Evolutionary conservation across 2,329 filamentous ascomycete genomes (phyloP).

Genomic region (Penicillium freii): DNA sequence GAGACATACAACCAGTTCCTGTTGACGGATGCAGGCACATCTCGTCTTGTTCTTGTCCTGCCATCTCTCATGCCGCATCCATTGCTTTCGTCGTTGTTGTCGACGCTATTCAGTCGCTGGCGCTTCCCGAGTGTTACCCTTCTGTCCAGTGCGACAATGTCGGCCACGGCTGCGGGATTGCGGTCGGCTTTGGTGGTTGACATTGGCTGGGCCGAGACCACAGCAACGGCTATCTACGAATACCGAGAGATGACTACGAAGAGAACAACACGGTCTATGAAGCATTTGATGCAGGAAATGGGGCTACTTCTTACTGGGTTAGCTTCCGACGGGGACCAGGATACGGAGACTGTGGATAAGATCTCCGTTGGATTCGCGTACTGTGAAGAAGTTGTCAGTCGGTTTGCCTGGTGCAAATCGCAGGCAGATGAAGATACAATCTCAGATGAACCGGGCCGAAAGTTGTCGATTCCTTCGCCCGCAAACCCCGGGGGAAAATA

Average conservation of each 20-base stretch:
- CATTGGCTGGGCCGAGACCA: slow-evolving; percentile 88
- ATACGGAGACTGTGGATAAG: slow-evolving; percentile 35
- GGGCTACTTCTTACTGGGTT: slow-evolving; percentile 45
- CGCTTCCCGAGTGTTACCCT: slow-evolving; percentile 78
- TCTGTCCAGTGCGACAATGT: slow-evolving; percentile 72
- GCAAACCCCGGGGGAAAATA: slow-evolving; percentile 42
- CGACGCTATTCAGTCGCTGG: slow-evolving; percentile 76
- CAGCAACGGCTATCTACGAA: slow-evolving; percentile 83
- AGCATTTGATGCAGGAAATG: slow-evolving; percentile 66
- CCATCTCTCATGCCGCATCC: slow-evolving; percentile 76
- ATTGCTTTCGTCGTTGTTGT: slow-evolving; percentile 70
- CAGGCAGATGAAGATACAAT: slow-evolving; percentile 7
- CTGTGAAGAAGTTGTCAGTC: slow-evolving; percentile 73
- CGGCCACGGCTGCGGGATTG: slow-evolving; percentile 73
- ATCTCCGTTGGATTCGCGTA: slow-evolving; percentile 67
- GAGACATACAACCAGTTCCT: slow-evolving; percentile 78
- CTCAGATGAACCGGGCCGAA: slow-evolving; percentile 28
- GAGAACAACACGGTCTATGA: slow-evolving; percentile 72
- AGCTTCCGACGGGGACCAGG: slow-evolving; percentile 25
- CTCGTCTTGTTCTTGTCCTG: slow-evolving; percentile 71
- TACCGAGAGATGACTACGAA: slow-evolving; percentile 74
- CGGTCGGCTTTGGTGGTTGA: slow-evolving; percentile 85
- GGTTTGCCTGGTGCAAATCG: slow-evolving; percentile 72
- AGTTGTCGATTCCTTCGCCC: slow-evolving; percentile 47
- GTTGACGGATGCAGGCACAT: slow-evolving; percentile 60